Base-by-base conservation (phyloP, 2,329 filamentous ascomycete species). In the Alternaria longipes region DNA sequence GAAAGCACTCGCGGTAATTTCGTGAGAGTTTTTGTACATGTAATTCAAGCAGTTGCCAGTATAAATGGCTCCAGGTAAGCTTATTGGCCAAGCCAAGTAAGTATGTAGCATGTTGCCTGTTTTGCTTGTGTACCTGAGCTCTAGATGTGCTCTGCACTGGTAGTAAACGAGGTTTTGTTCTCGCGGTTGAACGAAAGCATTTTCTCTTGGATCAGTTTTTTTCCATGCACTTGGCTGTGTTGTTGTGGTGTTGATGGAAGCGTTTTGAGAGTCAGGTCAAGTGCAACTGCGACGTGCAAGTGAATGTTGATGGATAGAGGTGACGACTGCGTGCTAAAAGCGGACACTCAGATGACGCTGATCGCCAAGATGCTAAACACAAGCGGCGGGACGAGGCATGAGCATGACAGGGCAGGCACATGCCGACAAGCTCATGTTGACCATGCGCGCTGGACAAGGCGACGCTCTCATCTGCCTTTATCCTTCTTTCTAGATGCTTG, bases 301-400 rank as follows among this genome's bases (percentile, higher is more conserved):
- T 28, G 30, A 34, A 36, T 24, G 24, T 24, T 24, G 24, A 24
- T 24, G 24, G 2, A 9, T 4, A 41, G 40, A 36, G 18, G 16
- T n/a, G 50, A 41, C 26, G 30, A 49, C 36, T 34, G 54, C 24
- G 51, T 38, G 9, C 22, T 40, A 32, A 45, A 32, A 42, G 32
- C 34, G 34, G 18, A 32, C 16, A 46, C 38, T 41, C 55, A 50
- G 56, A 58, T 70, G 67, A 68, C 63, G 63, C 61, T 58, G 61
- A 54, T 42, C 56, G 67, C 69, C 66, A 70, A 71, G 70, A 41
- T 49, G 32, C 62, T 66, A 60, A 66, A 66, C 54, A 66, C 54
- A 51, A 56, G 66, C 58, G 55, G 62, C 62, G 67, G 66, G 65
- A 69, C 60, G 54, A 65, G 64, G 57, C 61, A 70, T 67, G 70